These are phyloP conservation scores for Dalbergia cochinchinensis DNA, from an alignment of 306 rosid genomes.

Conservation along the genomic window DNA sequence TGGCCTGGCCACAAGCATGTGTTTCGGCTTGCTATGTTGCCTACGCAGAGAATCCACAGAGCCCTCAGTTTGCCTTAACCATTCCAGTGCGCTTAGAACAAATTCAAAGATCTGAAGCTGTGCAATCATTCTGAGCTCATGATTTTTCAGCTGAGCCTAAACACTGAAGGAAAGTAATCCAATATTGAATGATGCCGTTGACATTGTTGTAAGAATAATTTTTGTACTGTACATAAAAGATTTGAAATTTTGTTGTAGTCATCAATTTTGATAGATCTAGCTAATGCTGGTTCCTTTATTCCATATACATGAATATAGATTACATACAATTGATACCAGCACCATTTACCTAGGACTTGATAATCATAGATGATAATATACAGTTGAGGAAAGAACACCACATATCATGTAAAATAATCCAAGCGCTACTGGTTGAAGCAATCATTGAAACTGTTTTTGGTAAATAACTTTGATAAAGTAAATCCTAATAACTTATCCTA, in stretches of 20 bases:
- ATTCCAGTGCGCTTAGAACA: constrained; percentile 63
- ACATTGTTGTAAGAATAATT: constrained; percentile 5
- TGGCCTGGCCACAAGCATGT: constrained; percentile 94
- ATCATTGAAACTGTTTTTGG: neutral
- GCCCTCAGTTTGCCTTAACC: constrained; percentile 57
- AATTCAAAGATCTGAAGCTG: constrained; percentile 62
- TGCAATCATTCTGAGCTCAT: constrained; percentile 34
- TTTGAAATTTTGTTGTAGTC: constrained; percentile 1
- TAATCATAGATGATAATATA: neutral
- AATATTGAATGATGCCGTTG: neutral
- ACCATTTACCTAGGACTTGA: neutral
- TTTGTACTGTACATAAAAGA: constrained; percentile 18
- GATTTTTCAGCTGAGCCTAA: constrained; percentile 28
- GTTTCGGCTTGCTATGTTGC: constrained; percentile 82
- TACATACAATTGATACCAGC: neutral
- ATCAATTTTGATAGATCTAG: constrained; percentile 12
- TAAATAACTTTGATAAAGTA: constrained; percentile 18
- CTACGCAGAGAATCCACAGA: constrained; percentile 66
- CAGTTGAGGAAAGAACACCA: neutral
- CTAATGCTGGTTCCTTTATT: constrained; percentile 9
- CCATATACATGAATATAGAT: constrained; percentile 16
- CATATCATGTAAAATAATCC: neutral
- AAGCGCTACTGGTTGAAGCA: neutral
- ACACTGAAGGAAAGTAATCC: constrained; percentile 7
- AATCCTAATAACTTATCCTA: neutral